A percentile compares a stretch with the other conserved stretches of the same genome.
Evolutionary conservation across 139 green algal genomes (phyloP).

Genomic region (Chlorella sp.): DNA sequence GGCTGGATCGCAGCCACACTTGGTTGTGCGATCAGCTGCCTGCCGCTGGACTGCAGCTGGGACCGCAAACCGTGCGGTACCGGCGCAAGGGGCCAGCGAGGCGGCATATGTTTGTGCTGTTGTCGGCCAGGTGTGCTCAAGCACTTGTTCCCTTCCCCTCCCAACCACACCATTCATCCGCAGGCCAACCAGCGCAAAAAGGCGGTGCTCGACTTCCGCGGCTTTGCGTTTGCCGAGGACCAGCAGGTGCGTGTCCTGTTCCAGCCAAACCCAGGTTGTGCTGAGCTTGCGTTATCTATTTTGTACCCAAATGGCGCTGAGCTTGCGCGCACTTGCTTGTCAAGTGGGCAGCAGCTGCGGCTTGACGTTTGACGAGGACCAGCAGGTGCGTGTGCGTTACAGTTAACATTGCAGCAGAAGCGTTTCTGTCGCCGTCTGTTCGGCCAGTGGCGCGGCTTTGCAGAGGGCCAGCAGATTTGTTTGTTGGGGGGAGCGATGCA

Average conservation of each 20-base stretch:
- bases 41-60: no score
- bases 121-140: not conserved
- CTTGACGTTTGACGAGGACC: no score
- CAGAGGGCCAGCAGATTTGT: constrained; percentile 51
- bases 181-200: constrained; percentile 65
- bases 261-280: not conserved
- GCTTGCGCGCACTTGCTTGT: no score
- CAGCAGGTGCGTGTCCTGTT: constrained; percentile 33
- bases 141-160: not conserved
- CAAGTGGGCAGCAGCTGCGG: no score
- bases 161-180: constrained; percentile 1
- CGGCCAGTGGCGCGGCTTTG: no score
- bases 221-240: constrained; percentile 59
- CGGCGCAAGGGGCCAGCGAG: not conserved
- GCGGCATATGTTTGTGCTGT: not conserved
- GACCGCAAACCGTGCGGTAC: no score
- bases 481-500: not conserved
- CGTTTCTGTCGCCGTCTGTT: no score
- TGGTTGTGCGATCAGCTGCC: no score
- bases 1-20: no score
- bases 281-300: not conserved
- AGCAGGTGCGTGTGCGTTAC: no score
- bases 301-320: not conserved
- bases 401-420: no score
- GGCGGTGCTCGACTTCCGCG: constrained; percentile 70